Evolutionary conservation across 148 eudicot genomes (phyloP).

Genomic region (Camellia lanceoleosa): DNA sequence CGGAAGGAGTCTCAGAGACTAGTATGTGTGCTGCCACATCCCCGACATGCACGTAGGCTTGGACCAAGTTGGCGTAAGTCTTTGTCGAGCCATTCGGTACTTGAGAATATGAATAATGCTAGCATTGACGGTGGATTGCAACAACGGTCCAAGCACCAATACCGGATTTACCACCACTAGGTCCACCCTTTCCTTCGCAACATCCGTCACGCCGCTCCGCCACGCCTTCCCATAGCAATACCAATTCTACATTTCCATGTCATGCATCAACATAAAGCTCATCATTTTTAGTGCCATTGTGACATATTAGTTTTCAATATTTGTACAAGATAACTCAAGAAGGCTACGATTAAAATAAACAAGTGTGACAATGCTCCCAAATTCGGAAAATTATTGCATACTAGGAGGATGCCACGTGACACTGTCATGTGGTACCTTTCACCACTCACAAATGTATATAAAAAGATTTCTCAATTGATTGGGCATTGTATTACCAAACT

Average conservation of each 20-base stretch:
- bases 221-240: slow-evolving; percentile 91
- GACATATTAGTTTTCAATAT: too few species aligned
- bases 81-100: slow-evolving; percentile 77
- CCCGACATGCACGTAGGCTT: slow-evolving; percentile 78
- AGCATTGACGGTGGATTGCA: slow-evolving; percentile 78
- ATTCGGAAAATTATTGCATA: too few species aligned
- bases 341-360: too few species aligned
- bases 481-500: too few species aligned
- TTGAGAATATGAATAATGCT: slow-evolving; percentile 76
- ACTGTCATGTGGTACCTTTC: too few species aligned
- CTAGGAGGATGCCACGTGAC: too few species aligned
- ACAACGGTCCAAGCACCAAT: slow-evolving; percentile 69
- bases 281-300: neutral
- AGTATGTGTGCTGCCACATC: slow-evolving; percentile 91
- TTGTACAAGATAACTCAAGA: too few species aligned
- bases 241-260: slow-evolving; percentile 59
- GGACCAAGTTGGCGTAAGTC: slow-evolving; percentile 72
- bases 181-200: slow-evolving; percentile 71
- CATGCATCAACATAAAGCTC: neutral
- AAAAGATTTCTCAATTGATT: too few species aligned
- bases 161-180: slow-evolving; percentile 79
- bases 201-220: slow-evolving; percentile 79
- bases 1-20: slow-evolving; percentile 63
- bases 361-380: too few species aligned
- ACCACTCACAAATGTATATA: too few species aligned